Evolutionary conservation across 805 yeast species (phyloP), one percentile per base, ranked within the genome.

Genomic region (Monosporozyma siamensis): DNA sequence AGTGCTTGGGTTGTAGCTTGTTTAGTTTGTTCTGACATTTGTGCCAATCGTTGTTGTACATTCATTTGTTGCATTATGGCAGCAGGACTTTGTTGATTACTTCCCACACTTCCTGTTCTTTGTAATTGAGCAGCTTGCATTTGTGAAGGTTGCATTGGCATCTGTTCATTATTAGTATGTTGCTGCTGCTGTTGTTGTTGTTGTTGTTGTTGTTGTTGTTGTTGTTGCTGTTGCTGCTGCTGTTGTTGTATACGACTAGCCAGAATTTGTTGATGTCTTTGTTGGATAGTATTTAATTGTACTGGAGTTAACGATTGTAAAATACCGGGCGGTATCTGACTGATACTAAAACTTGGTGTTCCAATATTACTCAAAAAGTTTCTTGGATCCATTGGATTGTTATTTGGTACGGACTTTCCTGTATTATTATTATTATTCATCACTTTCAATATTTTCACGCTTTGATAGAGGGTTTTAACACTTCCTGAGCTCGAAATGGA

Each of bases 201-300:
- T 20, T 14, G 41, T 17, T 36, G 42, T 10, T 31, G 44, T 15
- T 43, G 46, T 34, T 41, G 49, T 35, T 42, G 49, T 30, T 44
- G 53, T n/a, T 34, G 48, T 30, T 42, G 52, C 35, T 40, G 50
- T 34, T 50, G 54, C 22, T 47, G 54, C 37, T 52, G 54, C 30
- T 51, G 54, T 34, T 52, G 57, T 42, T 58, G 62, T 7, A 59
- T 52, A 11, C 65, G 50, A 38, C 46, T 52, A 49, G 54, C 42
- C 31, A 60, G 40, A 21, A 58, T 26, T 41, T 59, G 65, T 34
- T 61, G 64, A 43, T 61, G 65, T 40, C 56, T 55, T 37, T 59
- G 64, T 41, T 62, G 65, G 14, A 59, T 59, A 53, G 57, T 50
- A 38, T 55, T 61, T 22, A 59, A 44, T 43, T 59, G 65, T n/a